A percentile compares a stretch with the other conserved stretches of the same genome.
These are phyloP conservation scores for Pythium sp. DNA, from an alignment of 352 stramenopile genomes.

Conservation along the genomic window DNA sequence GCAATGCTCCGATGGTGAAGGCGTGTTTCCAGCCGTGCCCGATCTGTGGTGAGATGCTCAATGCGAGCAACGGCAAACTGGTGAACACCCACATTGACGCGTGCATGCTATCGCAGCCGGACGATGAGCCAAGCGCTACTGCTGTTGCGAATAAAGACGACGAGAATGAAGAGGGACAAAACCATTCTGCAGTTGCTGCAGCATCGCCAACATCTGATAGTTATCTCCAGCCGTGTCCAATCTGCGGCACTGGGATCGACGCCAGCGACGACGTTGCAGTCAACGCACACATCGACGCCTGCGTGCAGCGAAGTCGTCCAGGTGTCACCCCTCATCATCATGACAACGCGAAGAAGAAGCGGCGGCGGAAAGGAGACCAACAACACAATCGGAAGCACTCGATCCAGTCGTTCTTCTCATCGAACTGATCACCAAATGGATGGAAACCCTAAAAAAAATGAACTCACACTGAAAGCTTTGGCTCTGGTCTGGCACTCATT, in stretches of 20 bases:
- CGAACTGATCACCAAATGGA: background rate
- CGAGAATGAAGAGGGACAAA: background rate
- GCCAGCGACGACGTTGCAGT: constrained; percentile 16
- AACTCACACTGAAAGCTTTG: background rate
- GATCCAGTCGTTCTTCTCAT: constrained; percentile 21
- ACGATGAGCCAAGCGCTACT: background rate
- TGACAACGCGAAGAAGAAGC: background rate
- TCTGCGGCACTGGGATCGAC: constrained; percentile 22
- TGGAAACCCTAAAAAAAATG: background rate
- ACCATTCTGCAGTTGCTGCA: too few species aligned
- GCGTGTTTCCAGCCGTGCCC: constrained; percentile 38
- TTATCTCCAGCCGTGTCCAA: constrained; percentile 20
- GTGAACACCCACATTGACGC: constrained; percentile 67
- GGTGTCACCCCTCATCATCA: background rate
- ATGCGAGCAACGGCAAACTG: constrained; percentile 38
- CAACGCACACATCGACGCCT: constrained; percentile 26
- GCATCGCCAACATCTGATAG: background rate
- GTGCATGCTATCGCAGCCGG: constrained; percentile 25
- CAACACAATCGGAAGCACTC: constrained; percentile 10
- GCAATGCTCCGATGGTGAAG: background rate
- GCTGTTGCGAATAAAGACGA: background rate
- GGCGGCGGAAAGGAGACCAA: background rate
- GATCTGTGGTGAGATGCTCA: constrained; percentile 52
- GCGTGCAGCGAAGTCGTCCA: constrained; percentile 6
- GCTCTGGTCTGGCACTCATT: too few species aligned